Base-by-base conservation (phyloP, 306 rosid species). In the Sphenostylis stenocarpa region DNA sequence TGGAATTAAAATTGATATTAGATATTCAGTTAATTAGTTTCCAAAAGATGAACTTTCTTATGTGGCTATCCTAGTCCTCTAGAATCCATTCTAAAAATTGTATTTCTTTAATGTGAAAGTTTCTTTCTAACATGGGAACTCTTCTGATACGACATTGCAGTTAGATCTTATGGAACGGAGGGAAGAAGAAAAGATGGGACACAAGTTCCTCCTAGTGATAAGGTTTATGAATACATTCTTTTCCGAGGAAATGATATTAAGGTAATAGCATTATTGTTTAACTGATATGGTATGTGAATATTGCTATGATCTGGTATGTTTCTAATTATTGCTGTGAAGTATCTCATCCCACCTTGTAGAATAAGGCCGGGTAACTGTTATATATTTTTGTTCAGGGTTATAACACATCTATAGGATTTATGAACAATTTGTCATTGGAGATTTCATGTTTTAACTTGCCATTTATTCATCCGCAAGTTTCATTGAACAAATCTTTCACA, bases 101-200 rank as follows among this genome's bases (percentile, higher is more conserved):
- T 41, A 47, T 70, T 66, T 34, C 47, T 43, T 70, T 65, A 31
- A 63, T 41, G 6, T 23, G 34, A 48, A 73, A 75, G 64, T 61
- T 65, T 77, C 36, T 74, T 49, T 39, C 43, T 62, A 81, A 80
- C 65, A 7, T 78, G 58, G 67, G 24, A 56, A 62, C 62, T 16
- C 33, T 67, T 51, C 39, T 58, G 45, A 7, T 58, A 10, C 78
- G 85, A 76, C 33, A 31, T 86, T 86, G 51, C 91, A 93, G 97
- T 93, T 67, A 85, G 85, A 70, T 90, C 94, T 19, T 89, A 76
- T 64, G 96, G 97, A 79, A 90, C 97, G 6, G 96, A 93, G 85
- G 96, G 94, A 71, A 80, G 96, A 49, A 86, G 83, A 80, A 87
- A 80, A 41, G 92, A 93, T 84, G 94, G 92, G 20, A 85, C 86